phyloP scores from a whole-genome alignment of 441 rosid species.

The Geranium incanum region DNA sequence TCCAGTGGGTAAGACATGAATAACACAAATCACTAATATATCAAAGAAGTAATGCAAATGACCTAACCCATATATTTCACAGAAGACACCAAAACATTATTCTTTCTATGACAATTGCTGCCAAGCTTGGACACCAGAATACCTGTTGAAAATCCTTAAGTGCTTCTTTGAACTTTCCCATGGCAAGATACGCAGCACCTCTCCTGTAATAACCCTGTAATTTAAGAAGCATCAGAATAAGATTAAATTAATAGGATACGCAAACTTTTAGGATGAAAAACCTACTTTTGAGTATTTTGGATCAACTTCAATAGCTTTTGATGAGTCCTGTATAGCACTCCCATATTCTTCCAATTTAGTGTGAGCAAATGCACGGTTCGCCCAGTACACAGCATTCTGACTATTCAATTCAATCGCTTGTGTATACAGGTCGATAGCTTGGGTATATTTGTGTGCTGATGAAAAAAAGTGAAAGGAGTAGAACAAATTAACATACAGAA shows the following conservation, averaged over 20 bases:
- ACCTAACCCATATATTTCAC: neutral
- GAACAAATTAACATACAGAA: slow-evolving; percentile 7
- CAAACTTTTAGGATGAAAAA: slow-evolving; percentile 3
- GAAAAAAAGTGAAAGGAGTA: slow-evolving; percentile 20
- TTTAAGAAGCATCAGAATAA: slow-evolving; percentile 23
- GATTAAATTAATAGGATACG: slow-evolving; percentile 6
- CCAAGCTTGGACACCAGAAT: neutral
- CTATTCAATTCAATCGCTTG: slow-evolving; percentile 65
- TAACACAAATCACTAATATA: neutral
- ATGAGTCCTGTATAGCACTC: slow-evolving; percentile 90
- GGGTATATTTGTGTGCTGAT: slow-evolving; percentile 65
- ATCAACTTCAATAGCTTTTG: slow-evolving; percentile 79
- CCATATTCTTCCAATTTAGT: slow-evolving; percentile 93
- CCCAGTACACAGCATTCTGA: slow-evolving; percentile 86
- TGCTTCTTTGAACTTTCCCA: slow-evolving; percentile 97
- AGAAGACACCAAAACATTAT: neutral
- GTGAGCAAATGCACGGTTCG: slow-evolving; percentile 91
- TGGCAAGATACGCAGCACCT: slow-evolving; percentile 91
- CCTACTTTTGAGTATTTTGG: slow-evolving; percentile 77
- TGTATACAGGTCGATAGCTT: slow-evolving; percentile 73
- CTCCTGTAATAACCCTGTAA: slow-evolving; percentile 86
- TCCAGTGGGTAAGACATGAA: neutral
- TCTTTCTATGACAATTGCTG: neutral
- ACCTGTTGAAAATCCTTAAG: slow-evolving; percentile 97
- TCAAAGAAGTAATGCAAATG: neutral